Evolutionary conservation across 2,329 filamentous ascomycete species (phyloP).

Genomic region (Fusarium camptoceras): DNA sequence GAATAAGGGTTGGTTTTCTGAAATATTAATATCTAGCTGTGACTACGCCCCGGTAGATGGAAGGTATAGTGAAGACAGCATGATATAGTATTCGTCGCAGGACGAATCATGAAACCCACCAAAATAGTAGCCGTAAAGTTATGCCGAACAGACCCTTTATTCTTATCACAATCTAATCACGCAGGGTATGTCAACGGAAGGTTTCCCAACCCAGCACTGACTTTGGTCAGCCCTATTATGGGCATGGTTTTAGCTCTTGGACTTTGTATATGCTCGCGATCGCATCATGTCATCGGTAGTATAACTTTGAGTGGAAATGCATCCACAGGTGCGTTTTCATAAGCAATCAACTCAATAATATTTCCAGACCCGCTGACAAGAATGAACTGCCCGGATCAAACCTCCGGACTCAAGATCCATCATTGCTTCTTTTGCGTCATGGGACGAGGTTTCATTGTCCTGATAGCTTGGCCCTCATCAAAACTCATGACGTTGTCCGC

Average conservation of each 20-base stretch:
- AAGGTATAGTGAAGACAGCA: not conserved
- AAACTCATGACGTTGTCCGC: not conserved
- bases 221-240: not conserved
- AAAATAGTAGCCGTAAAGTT: not conserved
- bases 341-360: not conserved
- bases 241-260: too few relatives aligned
- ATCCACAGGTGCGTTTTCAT: rapidly evolving
- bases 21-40: too few relatives aligned
- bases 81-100: not conserved
- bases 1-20: too few relatives aligned
- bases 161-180: not conserved
- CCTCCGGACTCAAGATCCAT: not conserved
- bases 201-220: too few relatives aligned
- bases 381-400: not conserved
- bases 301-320: not conserved
- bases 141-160: not conserved
- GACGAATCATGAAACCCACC: not conserved
- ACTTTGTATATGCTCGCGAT: too few relatives aligned
- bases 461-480: not conserved
- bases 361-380: not conserved
- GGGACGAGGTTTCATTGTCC: not conserved
- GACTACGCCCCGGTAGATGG: too few relatives aligned
- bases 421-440: not conserved
- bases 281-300: too few relatives aligned
- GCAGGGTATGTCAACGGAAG: not conserved